Percentiles rank a stretch among this genome's conserved stretches.
Evolutionary conservation across 2,329 filamentous ascomycete species (phyloP).

Genomic region (Raffaelea arxii): DNA sequence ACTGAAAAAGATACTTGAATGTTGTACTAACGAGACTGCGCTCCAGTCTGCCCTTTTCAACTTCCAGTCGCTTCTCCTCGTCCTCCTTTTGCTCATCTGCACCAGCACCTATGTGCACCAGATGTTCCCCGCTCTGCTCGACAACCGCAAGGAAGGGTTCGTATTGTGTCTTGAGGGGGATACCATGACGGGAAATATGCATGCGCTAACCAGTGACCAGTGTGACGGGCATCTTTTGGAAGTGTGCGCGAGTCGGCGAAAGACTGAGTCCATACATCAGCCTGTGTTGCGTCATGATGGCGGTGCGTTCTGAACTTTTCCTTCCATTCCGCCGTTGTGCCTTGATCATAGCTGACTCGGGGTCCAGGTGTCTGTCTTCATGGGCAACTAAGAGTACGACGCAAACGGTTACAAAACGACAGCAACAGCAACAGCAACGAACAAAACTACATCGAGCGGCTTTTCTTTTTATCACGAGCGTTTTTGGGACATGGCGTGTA

Average conservation of each 20-base stretch:
- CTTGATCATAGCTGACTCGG: slow-evolving; percentile 1
- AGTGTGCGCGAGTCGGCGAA: slow-evolving; percentile 86
- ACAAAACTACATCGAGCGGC: no score
- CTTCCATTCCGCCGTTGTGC: background rate
- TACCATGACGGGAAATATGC: background rate
- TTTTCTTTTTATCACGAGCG: no score
- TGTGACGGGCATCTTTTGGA: slow-evolving; percentile 86
- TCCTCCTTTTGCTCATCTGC: slow-evolving; percentile 91
- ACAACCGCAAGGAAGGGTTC: slow-evolving; percentile 75
- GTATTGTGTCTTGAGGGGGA: background rate
- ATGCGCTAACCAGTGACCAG: slow-evolving; percentile 28
- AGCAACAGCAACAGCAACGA: no score
- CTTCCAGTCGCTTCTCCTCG: slow-evolving; percentile 92
- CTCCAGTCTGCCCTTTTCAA: slow-evolving; percentile 90
- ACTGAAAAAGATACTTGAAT: no score
- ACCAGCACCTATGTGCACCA: slow-evolving; percentile 90
- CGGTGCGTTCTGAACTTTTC: slow-evolving; percentile 40
- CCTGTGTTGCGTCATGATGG: slow-evolving; percentile 88
- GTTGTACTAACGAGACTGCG: background rate
- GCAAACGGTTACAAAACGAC: no score
- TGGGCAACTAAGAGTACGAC: slow-evolving; percentile 8
- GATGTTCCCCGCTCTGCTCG: slow-evolving; percentile 80
- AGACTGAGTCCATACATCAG: slow-evolving; percentile 90
- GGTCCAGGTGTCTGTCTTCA: slow-evolving; percentile 9
- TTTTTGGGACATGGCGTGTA: no score